Percentiles rank a stretch among this genome's conserved stretches.
Evolutionary conservation across 495 filamentous ascomycete species (phyloP).

Genomic region (Astrocystis sublimbata): DNA sequence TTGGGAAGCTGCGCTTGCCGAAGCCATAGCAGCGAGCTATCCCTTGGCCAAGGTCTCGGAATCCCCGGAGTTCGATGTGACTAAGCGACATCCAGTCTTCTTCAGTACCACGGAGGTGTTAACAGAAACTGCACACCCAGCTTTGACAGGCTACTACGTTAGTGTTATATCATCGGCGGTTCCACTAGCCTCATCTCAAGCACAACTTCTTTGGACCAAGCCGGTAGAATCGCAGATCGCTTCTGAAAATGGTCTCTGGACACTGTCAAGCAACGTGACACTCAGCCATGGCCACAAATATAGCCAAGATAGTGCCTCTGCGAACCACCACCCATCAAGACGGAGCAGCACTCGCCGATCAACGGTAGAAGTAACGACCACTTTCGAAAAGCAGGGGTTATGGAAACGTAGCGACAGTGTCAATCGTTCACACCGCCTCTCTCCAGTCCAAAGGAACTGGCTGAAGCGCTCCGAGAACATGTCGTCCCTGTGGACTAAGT

Average conservation of each 20-base stretch:
- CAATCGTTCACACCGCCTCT: too few species aligned
- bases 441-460: too few species aligned
- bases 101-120: slow-evolving; percentile 33
- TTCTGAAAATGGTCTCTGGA: not conserved
- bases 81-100: slow-evolving; percentile 44
- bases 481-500: not conserved
- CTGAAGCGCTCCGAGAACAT: too few species aligned
- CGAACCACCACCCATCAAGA: too few species aligned
- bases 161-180: not conserved
- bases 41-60: slow-evolving; percentile 21
- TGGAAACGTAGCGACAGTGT: too few species aligned
- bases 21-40: slow-evolving; percentile 33
- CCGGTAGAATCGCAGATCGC: not conserved
- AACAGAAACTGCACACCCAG: slow-evolving; percentile 40
- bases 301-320: too few species aligned
- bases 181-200: not conserved
- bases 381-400: too few species aligned
- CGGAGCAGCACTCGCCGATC: too few species aligned
- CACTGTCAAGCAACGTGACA: not conserved
- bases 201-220: not conserved
- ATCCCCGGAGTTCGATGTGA: slow-evolving; percentile 26
- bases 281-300: not conserved
- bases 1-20: slow-evolving; percentile 38
- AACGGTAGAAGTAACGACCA: too few species aligned
- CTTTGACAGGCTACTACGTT: slow-evolving; percentile 32